Evolutionary conservation across 805 yeast species (phyloP), one percentile per base, ranked within the genome.

Genomic region (Lachancea lanzarotensis): DNA sequence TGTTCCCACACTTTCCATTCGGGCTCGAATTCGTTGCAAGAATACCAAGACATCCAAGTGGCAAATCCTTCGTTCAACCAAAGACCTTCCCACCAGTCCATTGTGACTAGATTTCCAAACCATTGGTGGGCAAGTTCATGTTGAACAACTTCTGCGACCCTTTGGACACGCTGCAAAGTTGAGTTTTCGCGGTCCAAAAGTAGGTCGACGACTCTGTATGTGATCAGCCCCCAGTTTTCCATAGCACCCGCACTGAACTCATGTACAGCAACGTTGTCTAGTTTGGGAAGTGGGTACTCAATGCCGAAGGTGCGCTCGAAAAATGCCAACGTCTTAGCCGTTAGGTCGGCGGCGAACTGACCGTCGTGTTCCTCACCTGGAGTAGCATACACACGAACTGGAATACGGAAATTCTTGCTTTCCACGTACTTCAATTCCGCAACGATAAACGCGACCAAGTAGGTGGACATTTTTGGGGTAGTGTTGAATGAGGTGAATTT

Each of bases 71-170:
- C 95, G 62, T 85, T 85, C 56, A 85, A 75, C 91, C 93, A 85
- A 57, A 85, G 74, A 52, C 87, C 91, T 65, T 84, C 87, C 95
- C 95, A 85, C 82, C 87, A 85, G 59, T 84, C 90, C 95, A 85
- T 85, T 44, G 95, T 85, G 48, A 85, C 95, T 66, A 85, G 73
- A 66, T 85, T 82, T 61, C 95, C 95, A 57, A 85, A 85, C 95
- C 95, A 85, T 70, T 85, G 95, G 66, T 85, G 95, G 40, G 95
- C 93, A 69, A 85, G 74, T 68, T 85, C 95, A 69, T 85, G 95
- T 69, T 82, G 86, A 37, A 85, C 89, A 40, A 85, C 93, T 60
- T 85, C 91, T 31, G 89, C 84, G 33, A 85, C 93, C 63, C 90
- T 74, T 62, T 79, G 81, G 62, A 79, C 78, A 52, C 83, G 75